Base-by-base conservation (phyloP, 2,329 filamentous ascomycete species). In the Claviceps paspali region DNA sequence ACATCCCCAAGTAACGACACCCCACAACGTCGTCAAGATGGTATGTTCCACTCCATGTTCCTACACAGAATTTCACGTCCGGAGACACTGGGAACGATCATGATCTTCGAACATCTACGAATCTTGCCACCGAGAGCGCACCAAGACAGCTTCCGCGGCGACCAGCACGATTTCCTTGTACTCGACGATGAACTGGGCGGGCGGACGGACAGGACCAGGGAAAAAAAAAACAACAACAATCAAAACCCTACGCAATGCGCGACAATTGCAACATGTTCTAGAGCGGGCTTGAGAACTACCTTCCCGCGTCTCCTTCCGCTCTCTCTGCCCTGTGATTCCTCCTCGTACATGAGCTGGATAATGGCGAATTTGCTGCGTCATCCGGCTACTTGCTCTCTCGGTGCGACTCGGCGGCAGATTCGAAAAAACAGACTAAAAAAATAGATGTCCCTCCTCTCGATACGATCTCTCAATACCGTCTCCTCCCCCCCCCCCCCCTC, bases 11-110 rank as follows among this genome's bases (percentile, higher is more conserved):
- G 47, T 47, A 52, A 62, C 59, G 58, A 56, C 57, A 59, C 52
- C 56, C 47, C 55, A 58, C 52, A 60, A 51, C 53, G 59, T 61
- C 61, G 63, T 59, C 63, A 67, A 65, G 58, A 67, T 67, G 63
- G 63, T 62, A 60, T 43, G 59, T 60, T 48, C 29, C 45, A 41
- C 37, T 47, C 40, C 45, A 39, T 33, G 41, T 40, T 34, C 27
- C 36, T 38, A 21, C 40, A 33, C 24, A 36, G 37, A 39, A 33
- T 24, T 29, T 4, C 17, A 47, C 36, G 21, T 38, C 43, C 18
- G 18, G 23, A 22, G 40, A 5, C 1, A n/a, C 5, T 19, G 5
- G 26, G 5, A 27, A 21, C 21, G 29, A 36, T 18, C 2, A 11
- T 15, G 26, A 31, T 28, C n/a, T 23, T 27, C 15, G 33, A 19